A percentile compares a stretch with the other conserved stretches of the same genome.
Evolutionary conservation across 2,329 filamentous ascomycete species (phyloP).

Genomic region (Periconia digitata): DNA sequence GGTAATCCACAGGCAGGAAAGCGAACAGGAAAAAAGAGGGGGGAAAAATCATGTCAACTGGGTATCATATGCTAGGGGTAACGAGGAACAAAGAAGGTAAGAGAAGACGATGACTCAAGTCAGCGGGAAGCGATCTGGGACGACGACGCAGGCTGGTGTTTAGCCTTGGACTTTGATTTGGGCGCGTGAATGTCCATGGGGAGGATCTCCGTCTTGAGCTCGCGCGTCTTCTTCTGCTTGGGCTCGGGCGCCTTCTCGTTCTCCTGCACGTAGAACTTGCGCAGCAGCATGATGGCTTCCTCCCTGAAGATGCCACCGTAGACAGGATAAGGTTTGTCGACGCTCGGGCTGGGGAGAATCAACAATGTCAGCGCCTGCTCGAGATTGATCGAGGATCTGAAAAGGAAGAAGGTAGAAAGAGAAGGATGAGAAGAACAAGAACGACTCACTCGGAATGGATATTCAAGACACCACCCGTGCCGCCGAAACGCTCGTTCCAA

Average conservation of each 20-base stretch:
- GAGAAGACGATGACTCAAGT: slow-evolving; percentile 8
- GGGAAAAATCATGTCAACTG: no score
- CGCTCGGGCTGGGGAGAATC: slow-evolving; percentile 62
- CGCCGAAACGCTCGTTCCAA: slow-evolving; percentile 94
- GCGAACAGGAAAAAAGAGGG: no score
- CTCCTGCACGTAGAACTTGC: slow-evolving; percentile 96
- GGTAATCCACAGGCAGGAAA: no score
- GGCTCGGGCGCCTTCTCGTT: slow-evolving; percentile 79
- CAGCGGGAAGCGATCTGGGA: not conserved
- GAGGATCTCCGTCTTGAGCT: slow-evolving; percentile 62
- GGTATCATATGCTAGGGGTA: not conserved
- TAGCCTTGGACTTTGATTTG: no score
- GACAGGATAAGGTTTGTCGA: slow-evolving; percentile 78
- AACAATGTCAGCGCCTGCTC: slow-evolving; percentile 33
- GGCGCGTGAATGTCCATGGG: slow-evolving; percentile 47
- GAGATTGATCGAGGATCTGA: no score
- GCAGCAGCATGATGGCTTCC: slow-evolving; percentile 87
- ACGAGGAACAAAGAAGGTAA: slow-evolving; percentile 8
- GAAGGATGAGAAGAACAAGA: slow-evolving; percentile 28
- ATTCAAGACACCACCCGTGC: slow-evolving; percentile 88
- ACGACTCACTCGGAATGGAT: slow-evolving; percentile 68
- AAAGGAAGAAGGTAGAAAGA: no score
- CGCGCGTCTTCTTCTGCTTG: slow-evolving; percentile 64
- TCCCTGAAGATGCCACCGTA: slow-evolving; percentile 86
- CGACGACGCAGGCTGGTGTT: no score